Percentiles rank a stretch among this genome's conserved stretches.
These are phyloP conservation scores for Cynara cardunculus DNA, from an alignment of 129 eudicot species.

Conservation along the genomic window DNA sequence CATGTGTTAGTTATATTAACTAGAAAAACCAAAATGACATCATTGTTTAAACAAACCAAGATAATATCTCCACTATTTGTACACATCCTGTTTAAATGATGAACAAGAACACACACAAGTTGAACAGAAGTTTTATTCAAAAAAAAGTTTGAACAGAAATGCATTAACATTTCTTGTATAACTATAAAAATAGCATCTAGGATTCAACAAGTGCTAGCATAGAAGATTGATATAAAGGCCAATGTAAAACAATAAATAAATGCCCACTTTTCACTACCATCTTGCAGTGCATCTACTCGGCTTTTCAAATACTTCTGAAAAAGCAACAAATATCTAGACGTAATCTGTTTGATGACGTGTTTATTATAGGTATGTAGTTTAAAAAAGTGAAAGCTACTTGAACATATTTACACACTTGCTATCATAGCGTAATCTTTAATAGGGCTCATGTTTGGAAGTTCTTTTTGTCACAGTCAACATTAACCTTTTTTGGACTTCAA, in stretches of 20 bases:
- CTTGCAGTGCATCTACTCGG: neutral
- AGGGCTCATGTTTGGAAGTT: slow-evolving; percentile 1
- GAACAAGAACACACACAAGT: neutral
- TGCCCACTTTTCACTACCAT: neutral
- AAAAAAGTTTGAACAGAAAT: neutral
- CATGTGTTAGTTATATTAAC: neutral
- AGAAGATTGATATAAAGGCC: neutral
- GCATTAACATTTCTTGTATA: neutral
- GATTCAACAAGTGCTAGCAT: neutral
- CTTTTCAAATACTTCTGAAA: neutral
- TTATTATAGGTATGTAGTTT: neutral
- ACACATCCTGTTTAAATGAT: neutral
- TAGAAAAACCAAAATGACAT: neutral
- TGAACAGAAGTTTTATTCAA: neutral
- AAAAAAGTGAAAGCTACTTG: neutral
- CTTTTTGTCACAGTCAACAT: neutral
- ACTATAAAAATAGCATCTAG: neutral
- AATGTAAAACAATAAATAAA: neutral
- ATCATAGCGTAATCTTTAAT: neutral
- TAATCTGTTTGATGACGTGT: neutral
- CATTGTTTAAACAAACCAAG: neutral
- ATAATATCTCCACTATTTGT: neutral
- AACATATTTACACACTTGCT: neutral
- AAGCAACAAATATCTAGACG: neutral
- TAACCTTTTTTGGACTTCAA: neutral